Percentiles rank a stretch among this genome's conserved stretches.
These are phyloP conservation scores for Postia placenta DNA, from an alignment of 768 basidiomycete species.

Conservation along the genomic window DNA sequence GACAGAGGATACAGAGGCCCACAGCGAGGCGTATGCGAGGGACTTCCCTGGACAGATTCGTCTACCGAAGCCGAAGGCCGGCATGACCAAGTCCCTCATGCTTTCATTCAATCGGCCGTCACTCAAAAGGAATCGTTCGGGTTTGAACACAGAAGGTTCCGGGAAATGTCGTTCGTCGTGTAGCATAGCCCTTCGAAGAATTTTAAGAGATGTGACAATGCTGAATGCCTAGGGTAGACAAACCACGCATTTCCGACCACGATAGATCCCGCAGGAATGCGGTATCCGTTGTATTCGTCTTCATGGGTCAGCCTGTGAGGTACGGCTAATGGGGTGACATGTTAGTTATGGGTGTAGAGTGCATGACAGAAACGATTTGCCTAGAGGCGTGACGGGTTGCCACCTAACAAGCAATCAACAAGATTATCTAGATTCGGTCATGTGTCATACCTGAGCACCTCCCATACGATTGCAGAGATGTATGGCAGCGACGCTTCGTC, in stretches of 20 bases:
- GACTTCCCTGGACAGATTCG: constrained; percentile 24
- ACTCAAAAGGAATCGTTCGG: constrained; percentile 20
- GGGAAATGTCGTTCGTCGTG: constrained; percentile 39
- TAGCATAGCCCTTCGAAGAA: constrained; percentile 26
- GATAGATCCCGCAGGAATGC: constrained; percentile 13
- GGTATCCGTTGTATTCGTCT: constrained; percentile 14
- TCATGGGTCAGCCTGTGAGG: constrained; percentile 16
- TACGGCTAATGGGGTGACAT: constrained; percentile 7
- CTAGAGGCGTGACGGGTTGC: constrained; percentile 15
- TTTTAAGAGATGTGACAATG: neutral
- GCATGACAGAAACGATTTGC: neutral
- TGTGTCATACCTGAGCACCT: constrained; percentile 16
- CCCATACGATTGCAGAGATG: constrained; percentile 30
- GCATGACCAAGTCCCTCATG: constrained; percentile 12
- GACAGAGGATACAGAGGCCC: constrained; percentile 19
- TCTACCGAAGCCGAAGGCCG: constrained; percentile 17
- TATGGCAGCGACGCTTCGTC: constrained; percentile 23
- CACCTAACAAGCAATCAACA: constrained; percentile 6
- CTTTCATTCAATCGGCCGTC: constrained; percentile 11
- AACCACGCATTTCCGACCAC: constrained; percentile 14
- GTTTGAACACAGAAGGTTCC: constrained; percentile 22
- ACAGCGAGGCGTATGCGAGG: constrained; percentile 19
- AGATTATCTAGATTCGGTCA: neutral
- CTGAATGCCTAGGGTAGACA: neutral
- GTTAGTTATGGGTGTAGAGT: neutral